Evolutionary conservation across 129 eudicot genomes (phyloP).

Genomic region (Logfia minima): DNA sequence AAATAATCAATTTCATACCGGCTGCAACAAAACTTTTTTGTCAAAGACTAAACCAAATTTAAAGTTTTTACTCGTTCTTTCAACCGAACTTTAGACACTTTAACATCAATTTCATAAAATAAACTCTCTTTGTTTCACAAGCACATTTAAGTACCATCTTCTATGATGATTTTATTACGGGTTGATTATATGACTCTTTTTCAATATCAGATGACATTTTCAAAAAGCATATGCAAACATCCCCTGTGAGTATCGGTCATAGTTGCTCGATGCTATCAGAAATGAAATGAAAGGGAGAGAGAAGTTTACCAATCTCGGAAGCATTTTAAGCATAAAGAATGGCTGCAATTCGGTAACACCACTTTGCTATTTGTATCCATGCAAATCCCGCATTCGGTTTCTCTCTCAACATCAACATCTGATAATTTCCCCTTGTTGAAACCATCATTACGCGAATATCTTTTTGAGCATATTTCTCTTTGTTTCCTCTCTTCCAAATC

Average conservation of each 20-base stretch:
- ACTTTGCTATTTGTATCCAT: conserved; percentile 61
- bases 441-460: conserved; percentile 49
- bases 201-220: background rate
- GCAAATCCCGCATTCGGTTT: conserved; percentile 86
- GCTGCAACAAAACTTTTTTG: background rate
- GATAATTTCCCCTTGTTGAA: conserved; percentile 38
- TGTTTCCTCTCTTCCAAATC: conserved; percentile 81
- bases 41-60: background rate
- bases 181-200: too few relatives aligned
- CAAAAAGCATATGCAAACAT: background rate
- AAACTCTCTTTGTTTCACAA: too few relatives aligned
- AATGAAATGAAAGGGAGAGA: background rate
- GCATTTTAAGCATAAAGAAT: conserved; percentile 71
- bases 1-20: too few relatives aligned
- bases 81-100: background rate
- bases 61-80: background rate
- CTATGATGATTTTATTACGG: too few relatives aligned
- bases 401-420: conserved; percentile 60
- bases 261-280: background rate
- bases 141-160: too few relatives aligned
- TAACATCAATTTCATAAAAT: too few relatives aligned
- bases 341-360: conserved; percentile 70
- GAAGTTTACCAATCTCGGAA: conserved; percentile 65
- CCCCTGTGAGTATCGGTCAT: background rate
- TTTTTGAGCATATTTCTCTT: conserved; percentile 50